phyloP scores from a whole-genome alignment of 306 rosid species.

The Prunus persica region Prunus_persica_NCBIv2 NC_034015.1:295501-296000 shows the following conservation, averaged over 20 bases:
- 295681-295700: neutral
- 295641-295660: neutral
- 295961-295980: conserved; percentile 85
- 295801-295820: no score
- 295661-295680: neutral
- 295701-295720: neutral
- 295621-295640: neutral
- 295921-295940: conserved; percentile 90
- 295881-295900: conserved; percentile 99
- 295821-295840: neutral
- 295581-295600: neutral
- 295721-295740: neutral
- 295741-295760: neutral
- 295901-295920: conserved; percentile 89
- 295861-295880: conserved; percentile 33
- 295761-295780: neutral
- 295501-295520: neutral
- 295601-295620: neutral
- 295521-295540: neutral
- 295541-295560: neutral
- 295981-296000: conserved; percentile 97
- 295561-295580: neutral
- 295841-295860: neutral
- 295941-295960: conserved; percentile 71
- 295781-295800: neutral